phyloP scores from a whole-genome alignment of 257 asterid species.

The Gentiana straminea region DNA sequence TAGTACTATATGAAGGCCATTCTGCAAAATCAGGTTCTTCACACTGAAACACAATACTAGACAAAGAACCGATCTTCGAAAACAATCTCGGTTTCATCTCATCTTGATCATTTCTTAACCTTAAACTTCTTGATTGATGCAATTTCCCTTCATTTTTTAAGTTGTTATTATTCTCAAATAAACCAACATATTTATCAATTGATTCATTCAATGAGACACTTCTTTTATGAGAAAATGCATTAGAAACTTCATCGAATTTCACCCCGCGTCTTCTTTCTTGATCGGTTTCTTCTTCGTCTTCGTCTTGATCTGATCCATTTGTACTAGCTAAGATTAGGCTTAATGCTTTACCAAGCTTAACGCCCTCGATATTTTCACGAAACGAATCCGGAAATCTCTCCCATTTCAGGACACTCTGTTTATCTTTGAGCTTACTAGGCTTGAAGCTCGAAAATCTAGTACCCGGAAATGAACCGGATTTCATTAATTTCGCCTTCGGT shows the following conservation, averaged over 20 bases:
- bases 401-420: conserved; percentile 39
- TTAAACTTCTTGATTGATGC: conserved; percentile 52
- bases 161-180: conserved; percentile 28
- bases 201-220: conserved; percentile 56
- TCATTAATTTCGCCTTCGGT: conserved; percentile 23
- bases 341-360: conserved; percentile 10
- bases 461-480: conserved; percentile 67
- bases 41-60: conserved; percentile 28
- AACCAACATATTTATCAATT: conserved; percentile 36
- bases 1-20: conserved; percentile 9
- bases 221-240: conserved; percentile 19
- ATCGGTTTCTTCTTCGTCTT: neutral
- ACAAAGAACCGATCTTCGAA: conserved; percentile 40
- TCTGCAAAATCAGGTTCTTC: conserved; percentile 22
- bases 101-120: conserved; percentile 28
- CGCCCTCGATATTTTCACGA: conserved; percentile 4
- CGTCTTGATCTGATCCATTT: conserved; percentile 2
- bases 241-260: conserved; percentile 4
- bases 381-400: conserved; percentile 16
- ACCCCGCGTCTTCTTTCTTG: neutral
- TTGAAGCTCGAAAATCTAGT: conserved; percentile 26
- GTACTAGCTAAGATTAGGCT: conserved; percentile 8
- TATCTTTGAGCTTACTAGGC: conserved; percentile 57
- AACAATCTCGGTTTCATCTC: conserved; percentile 22
- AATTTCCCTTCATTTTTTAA: conserved; percentile 20